A percentile compares a stretch with the other conserved stretches of the same genome.
phyloP scores from a whole-genome alignment of 352 stramenopile species.

The Phytopythium kandeliae region DNA sequence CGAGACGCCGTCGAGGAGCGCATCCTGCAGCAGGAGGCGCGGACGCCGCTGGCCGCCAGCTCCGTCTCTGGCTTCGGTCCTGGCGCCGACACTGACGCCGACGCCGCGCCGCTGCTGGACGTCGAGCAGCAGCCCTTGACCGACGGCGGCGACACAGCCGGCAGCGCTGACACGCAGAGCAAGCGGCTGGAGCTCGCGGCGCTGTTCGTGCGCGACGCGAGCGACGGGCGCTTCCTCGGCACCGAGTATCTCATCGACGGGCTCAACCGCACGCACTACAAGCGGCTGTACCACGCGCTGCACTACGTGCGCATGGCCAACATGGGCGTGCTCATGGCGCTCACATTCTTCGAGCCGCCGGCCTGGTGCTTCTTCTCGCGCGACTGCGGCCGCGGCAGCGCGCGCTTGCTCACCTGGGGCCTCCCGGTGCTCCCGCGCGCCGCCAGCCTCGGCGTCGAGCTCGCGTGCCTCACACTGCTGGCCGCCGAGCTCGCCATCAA shows the following conservation, averaged over 20 bases:
- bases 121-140: not conserved
- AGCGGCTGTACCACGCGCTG: slow-evolving; percentile 43
- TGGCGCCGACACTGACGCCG: no score
- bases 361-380: slow-evolving; percentile 46
- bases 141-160: no score
- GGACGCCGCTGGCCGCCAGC: slow-evolving; percentile 2
- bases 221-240: slow-evolving; percentile 40
- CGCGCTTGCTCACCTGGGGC: slow-evolving; percentile 24
- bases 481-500: slow-evolving; percentile 38
- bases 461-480: slow-evolving; percentile 36
- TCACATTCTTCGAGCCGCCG: slow-evolving; percentile 52
- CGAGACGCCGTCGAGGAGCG: slow-evolving; percentile 11
- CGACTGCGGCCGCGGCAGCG: slow-evolving; percentile 24
- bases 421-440: slow-evolving; percentile 25
- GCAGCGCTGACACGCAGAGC: slow-evolving; percentile 1
- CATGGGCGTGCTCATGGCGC: slow-evolving; percentile 34
- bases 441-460: slow-evolving; percentile 30
- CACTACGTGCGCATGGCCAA: slow-evolving; percentile 34
- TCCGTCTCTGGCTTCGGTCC: no score
- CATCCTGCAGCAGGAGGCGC: slow-evolving; percentile 12
- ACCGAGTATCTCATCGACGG: slow-evolving; percentile 42
- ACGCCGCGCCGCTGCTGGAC: slow-evolving; percentile 4
- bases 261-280: slow-evolving; percentile 38
- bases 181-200: slow-evolving; percentile 34
- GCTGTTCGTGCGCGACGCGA: slow-evolving; percentile 38